Evolutionary conservation across 108 stramenopile species (phyloP), one percentile per base, ranked within the genome.

Genomic region (Tribonema minus): DNA sequence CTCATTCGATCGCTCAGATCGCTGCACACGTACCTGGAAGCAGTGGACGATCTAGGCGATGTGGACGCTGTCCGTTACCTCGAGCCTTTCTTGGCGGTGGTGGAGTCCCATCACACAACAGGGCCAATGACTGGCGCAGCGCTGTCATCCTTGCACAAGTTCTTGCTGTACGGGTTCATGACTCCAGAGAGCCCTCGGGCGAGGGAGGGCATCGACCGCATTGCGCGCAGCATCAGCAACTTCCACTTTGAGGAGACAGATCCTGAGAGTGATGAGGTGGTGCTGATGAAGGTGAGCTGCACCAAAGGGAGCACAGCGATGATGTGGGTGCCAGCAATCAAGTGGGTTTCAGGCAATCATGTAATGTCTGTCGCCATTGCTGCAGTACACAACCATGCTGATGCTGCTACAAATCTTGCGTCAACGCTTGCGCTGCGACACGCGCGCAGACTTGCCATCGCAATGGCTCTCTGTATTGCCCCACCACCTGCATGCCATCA

Each of bases 191-290:
- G 77, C 60, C 85, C 84, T 25, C 70, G 87, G 30, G 85, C 67
- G 3, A 72, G 64, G 29, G 86, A 87, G 38, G 87, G 78, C 28
- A 83, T 87, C 35, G 59, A 68, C 6, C 26, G 28, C 46, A 15
- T 15, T 76, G 1, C 81, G 64, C 40, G 36, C 36, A 33, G 74
- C 84, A 86, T 85, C 36, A 36, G 36, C 30, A 82, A 61, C 36
- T 88, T 85, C 79, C 80, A 85, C 29, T 88, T 88, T 68, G 88
- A 88, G 72, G 84, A 86, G 61, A 85, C 86, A 23, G 72, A 84
- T 72, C 77, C 78, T 12, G 81, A 82, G 61, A 85, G 77, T 29
- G 88, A 88, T 63, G 87, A 87, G 40, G 71, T 84, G 15, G 85
- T 87, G 15, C 86, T 87, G 28, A 87, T 88, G 85, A 84, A 87